phyloP scores from a whole-genome alignment of 306 rosid genomes.

The Casuarina equisetifolia region DNA sequence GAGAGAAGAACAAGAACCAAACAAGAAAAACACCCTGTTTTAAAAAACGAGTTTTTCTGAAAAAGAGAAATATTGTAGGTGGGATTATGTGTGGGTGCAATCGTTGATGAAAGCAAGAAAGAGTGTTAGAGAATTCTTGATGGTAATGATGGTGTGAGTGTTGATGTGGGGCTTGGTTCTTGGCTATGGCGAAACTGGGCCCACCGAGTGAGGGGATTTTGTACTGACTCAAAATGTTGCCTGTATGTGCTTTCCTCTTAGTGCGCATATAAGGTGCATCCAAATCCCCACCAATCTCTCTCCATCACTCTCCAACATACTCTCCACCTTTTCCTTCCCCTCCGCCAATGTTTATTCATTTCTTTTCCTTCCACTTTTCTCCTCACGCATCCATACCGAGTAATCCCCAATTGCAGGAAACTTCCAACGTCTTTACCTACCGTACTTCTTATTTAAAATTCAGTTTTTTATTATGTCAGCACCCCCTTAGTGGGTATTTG shows the following conservation, averaged over 20 bases:
- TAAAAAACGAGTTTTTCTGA: conserved; percentile 7
- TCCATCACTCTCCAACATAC: conserved; percentile 41
- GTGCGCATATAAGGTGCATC: conserved; percentile 62
- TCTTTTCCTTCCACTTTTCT: neutral
- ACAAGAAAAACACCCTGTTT: conserved; percentile 6
- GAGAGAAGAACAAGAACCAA: conserved; percentile 23
- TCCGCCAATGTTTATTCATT: neutral
- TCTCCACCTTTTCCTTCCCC: neutral
- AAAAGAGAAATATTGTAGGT: conserved; percentile 20
- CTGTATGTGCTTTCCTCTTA: conserved; percentile 33
- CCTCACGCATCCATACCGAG: neutral
- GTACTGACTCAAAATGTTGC: conserved; percentile 40
- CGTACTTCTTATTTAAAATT: neutral
- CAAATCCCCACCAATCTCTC: conserved; percentile 46
- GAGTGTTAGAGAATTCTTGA: conserved; percentile 51
- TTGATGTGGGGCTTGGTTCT: conserved; percentile 39
- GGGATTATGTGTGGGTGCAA: conserved; percentile 11
- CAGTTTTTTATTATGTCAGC: neutral
- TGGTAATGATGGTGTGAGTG: conserved; percentile 60
- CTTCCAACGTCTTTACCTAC: conserved; percentile 32
- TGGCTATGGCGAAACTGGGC: conserved; percentile 64
- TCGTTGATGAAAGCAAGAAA: conserved; percentile 24
- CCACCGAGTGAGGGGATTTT: conserved; percentile 33
- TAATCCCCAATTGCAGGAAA: conserved; percentile 19
- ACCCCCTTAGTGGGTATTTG: neutral